These are phyloP conservation scores for Hypocrella siamensis DNA, from an alignment of 2,329 filamentous ascomycete species.

Conservation along the genomic window DNA sequence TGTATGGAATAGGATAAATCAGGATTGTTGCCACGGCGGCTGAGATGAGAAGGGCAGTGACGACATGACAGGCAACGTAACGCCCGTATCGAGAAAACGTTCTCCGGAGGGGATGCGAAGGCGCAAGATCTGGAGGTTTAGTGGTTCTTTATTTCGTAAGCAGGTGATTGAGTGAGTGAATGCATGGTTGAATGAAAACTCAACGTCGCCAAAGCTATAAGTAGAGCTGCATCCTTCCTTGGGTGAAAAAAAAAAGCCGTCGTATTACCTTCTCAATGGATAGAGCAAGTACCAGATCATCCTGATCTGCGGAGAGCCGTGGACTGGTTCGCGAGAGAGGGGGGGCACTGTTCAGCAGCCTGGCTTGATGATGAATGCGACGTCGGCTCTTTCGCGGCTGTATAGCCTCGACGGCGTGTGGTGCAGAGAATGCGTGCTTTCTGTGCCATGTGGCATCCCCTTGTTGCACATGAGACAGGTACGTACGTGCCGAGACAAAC, in stretches of 20 bases:
- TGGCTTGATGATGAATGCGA: too few relatives aligned
- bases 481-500: too few relatives aligned
- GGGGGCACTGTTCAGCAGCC: too few relatives aligned
- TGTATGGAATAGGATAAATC: slow-evolving; percentile 60
- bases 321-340: too few relatives aligned
- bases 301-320: not conserved
- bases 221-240: too few relatives aligned
- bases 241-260: not conserved
- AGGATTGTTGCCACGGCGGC: slow-evolving; percentile 54
- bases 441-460: too few relatives aligned
- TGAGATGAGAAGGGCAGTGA: slow-evolving; percentile 59
- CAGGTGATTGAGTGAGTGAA: not conserved
- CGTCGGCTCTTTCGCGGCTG: too few relatives aligned
- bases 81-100: slow-evolving; percentile 55
- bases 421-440: too few relatives aligned
- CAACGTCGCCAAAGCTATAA: too few relatives aligned
- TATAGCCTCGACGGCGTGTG: too few relatives aligned
- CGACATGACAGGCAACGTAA: slow-evolving; percentile 56
- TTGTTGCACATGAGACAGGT: too few relatives aligned
- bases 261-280: slow-evolving; percentile 5
- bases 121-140: slow-evolving; percentile 50
- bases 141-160: slow-evolving; percentile 42
- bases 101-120: slow-evolving; percentile 48
- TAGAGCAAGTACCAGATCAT: slow-evolving; percentile 5
- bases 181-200: slow-evolving; percentile 1